Evolutionary conservation across 169 alveolate genomes (phyloP), one percentile per base, ranked within the genome.

Genomic region (Babesia ovata): DNA sequence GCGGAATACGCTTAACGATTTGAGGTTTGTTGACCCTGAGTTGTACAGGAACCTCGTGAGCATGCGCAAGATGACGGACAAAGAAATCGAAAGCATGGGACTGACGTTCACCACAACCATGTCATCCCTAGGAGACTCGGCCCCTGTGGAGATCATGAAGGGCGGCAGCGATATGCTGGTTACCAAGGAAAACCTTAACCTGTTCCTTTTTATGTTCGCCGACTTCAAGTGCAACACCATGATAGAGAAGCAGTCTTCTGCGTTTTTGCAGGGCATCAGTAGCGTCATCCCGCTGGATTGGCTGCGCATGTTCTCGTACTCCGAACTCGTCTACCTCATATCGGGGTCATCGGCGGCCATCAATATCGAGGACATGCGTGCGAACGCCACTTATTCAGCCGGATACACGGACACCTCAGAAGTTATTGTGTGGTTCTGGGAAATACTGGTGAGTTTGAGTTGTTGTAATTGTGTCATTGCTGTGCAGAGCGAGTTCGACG

Each of bases 351-450:
- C 91, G 28, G 85, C 91, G 71, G 85, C 85, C 21, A 85, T 97
- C 48, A 97, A 97, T 82, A 93, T 97, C 22, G 76, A 79, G 42
- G 99, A 97, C 84, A 81, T 96, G 70, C 79, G 88, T 62, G 75
- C 59, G 42, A 90, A 95, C 73, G 93, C 98, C 39, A 78, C 87
- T 4, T 97, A 95, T 74, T 94, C 95, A 39, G 99, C 98, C 21
- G 98, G 98, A 8, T 96, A 86, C 82, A 63, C 75, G 29, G 91
- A 86, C 48, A 70, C 82, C 61, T 89, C 95, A n/a, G 84, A 74
- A 53, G 94, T 95, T 22, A 92, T 97, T 12, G 70, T 85, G 50
- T 87, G 94, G 92, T 92, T 97, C 61, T 97, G 99, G 98, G 97
- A 96, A 54, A 87, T 94, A n/a, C 79, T 97, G 63, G 93, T 73